A percentile compares a stretch with the other conserved stretches of the same genome.
phyloP scores from a whole-genome alignment of 176 grass and related monocot species.

The Tuctoria greenei region DNA sequence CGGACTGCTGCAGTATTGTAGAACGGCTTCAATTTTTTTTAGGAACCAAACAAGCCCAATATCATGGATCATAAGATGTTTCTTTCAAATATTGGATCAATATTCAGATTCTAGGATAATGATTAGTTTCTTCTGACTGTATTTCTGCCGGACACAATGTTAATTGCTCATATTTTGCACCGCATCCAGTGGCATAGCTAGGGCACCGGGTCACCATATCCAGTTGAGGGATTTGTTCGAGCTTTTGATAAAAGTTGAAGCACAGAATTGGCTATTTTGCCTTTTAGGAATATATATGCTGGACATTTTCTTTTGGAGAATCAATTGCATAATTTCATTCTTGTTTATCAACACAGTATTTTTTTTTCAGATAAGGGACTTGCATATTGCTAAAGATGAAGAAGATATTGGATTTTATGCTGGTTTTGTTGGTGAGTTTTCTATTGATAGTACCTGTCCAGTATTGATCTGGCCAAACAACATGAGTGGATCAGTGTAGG shows the following conservation, averaged over 20 bases:
- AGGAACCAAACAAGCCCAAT: not conserved
- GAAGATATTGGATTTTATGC: conserved; percentile 83
- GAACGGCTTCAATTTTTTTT: not conserved
- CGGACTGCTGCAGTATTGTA: not conserved
- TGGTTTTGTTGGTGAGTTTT: conserved; percentile 67
- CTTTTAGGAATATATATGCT: not conserved
- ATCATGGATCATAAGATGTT: not conserved
- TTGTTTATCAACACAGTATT: not conserved
- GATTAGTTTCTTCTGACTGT: not conserved
- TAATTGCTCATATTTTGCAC: not conserved
- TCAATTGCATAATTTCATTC: not conserved
- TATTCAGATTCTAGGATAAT: not conserved
- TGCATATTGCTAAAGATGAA: conserved; percentile 59
- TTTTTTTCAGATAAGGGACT: conserved; percentile 54
- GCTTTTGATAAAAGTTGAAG: too few species aligned
- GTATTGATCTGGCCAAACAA: conserved; percentile 8
- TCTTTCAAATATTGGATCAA: not conserved
- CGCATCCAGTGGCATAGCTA: too few species aligned
- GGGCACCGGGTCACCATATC: too few species aligned
- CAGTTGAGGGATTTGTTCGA: too few species aligned
- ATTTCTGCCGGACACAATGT: not conserved
- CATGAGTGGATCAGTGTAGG: not conserved
- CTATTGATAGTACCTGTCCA: conserved; percentile 12
- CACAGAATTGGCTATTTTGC: too few species aligned
- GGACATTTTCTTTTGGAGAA: not conserved